Evolutionary conservation across 2,329 filamentous ascomycete species (phyloP).

Genomic region (Aspergillus caelatus): DNA sequence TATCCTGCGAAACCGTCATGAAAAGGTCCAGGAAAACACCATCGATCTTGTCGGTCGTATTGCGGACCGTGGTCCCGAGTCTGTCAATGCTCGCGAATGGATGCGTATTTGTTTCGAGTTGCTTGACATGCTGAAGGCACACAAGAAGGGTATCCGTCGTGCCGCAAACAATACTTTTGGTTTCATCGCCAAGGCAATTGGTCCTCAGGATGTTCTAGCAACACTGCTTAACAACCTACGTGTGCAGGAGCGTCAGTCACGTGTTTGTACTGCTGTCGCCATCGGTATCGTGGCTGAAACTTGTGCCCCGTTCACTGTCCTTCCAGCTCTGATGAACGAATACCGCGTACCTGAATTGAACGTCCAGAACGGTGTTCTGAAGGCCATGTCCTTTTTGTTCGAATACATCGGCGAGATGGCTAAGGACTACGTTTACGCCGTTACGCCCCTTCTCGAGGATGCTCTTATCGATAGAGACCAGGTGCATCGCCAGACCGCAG

Average conservation of each 20-base stretch:
- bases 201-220: constrained; percentile 93
- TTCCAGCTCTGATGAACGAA: constrained; percentile 99
- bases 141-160: constrained; percentile 98
- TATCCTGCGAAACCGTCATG: constrained; percentile 97
- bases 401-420: constrained; percentile 99
- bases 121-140: constrained; percentile 98
- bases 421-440: constrained; percentile 98
- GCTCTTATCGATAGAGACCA: constrained; percentile 97
- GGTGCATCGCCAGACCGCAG: constrained; percentile 95
- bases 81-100: constrained; percentile 96
- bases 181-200: constrained; percentile 99
- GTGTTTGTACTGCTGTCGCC: constrained; percentile 96
- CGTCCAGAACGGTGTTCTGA: constrained; percentile 97
- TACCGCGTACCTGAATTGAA: constrained; percentile 98
- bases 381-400: constrained; percentile 94
- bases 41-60: constrained; percentile 98
- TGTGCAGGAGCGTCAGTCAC: constrained; percentile 95
- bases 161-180: constrained; percentile 99
- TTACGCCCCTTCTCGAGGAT: constrained; percentile 92
- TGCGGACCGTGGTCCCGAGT: constrained; percentile 93
- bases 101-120: constrained; percentile 99
- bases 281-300: constrained; percentile 99
- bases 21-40: constrained; percentile 99
- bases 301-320: constrained; percentile 95
- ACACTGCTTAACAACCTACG: constrained; percentile 95